Percentiles rank a stretch among this genome's conserved stretches.
Evolutionary conservation across 768 basidiomycete genomes (phyloP).

Genomic region (Leccinellum rugosiceps): DNA sequence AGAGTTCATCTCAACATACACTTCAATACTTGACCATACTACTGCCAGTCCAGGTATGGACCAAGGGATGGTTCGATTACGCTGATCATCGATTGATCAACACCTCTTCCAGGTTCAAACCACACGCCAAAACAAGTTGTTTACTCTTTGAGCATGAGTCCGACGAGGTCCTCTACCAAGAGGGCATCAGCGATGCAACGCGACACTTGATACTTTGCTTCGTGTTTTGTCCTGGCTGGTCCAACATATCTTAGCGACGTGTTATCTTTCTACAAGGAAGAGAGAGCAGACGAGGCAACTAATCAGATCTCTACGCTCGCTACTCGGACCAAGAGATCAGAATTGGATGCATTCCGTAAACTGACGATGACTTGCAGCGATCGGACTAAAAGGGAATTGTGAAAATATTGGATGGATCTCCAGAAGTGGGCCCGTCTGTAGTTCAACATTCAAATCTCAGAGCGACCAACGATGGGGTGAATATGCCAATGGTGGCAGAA

Average conservation of each 20-base stretch:
- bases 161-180: too few relatives aligned
- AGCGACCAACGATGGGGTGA: background rate
- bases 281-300: conserved; percentile 31
- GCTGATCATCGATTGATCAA: background rate
- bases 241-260: conserved; percentile 33
- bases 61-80: background rate
- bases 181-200: too few relatives aligned
- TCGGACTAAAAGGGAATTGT: conserved; percentile 21
- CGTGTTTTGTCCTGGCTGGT: too few relatives aligned
- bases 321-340: conserved; percentile 18
- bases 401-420: conserved; percentile 21
- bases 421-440: background rate
- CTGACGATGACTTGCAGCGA: conserved; percentile 24
- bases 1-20: background rate
- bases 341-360: conserved; percentile 24
- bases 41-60: conserved; percentile 12
- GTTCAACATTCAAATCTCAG: background rate
- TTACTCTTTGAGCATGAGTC: too few relatives aligned
- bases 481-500: background rate
- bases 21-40: conserved; percentile 1
- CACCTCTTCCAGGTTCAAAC: too few relatives aligned
- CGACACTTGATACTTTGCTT: too few relatives aligned
- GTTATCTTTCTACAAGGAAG: conserved; percentile 43
- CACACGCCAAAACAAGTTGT: too few relatives aligned
- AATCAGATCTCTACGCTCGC: conserved; percentile 37